Evolutionary conservation across 1,139 yeast species (phyloP).

Genomic region (Candida dubliniensis): DNA sequence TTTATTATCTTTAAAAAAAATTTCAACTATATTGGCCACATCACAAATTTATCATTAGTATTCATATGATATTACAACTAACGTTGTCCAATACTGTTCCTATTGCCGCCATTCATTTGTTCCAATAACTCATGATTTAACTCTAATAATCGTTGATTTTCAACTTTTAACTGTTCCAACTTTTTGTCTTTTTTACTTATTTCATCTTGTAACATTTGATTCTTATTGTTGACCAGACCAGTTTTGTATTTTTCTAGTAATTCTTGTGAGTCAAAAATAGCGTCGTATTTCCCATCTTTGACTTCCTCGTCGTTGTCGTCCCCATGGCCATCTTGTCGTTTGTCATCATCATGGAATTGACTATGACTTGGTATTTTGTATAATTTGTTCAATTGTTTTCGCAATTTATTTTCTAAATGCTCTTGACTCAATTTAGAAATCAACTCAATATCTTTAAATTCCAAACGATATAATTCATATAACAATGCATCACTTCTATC

Average conservation of each 20-base stretch:
- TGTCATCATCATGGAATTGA: no score
- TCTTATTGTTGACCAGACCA: conserved; percentile 18
- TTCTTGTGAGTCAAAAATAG: conserved; percentile 7
- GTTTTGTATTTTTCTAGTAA: conserved; percentile 12
- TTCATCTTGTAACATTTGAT: conserved; percentile 26
- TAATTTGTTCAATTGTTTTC: conserved; percentile 6
- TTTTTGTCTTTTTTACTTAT: conserved; percentile 25
- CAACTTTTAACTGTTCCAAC: conserved; percentile 26
- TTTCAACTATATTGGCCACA: no score
- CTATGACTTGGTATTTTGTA: background rate
- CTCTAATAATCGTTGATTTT: conserved; percentile 34
- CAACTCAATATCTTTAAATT: conserved; percentile 25
- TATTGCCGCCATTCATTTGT: conserved; percentile 12
- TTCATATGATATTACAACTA: background rate
- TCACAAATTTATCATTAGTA: no score
- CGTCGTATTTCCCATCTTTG: conserved; percentile 1
- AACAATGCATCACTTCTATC: conserved; percentile 21
- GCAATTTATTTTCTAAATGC: conserved; percentile 19
- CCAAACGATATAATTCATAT: conserved; percentile 25
- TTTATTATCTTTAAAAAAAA: no score
- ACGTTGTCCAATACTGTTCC: background rate
- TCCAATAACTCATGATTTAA: conserved; percentile 33
- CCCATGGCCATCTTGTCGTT: no score
- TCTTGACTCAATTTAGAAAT: conserved; percentile 28
- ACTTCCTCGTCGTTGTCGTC: background rate